Evolutionary conservation across 1,284 basidiomycete genomes (phyloP).

Genomic region (Naganishia cerealis): DNA sequence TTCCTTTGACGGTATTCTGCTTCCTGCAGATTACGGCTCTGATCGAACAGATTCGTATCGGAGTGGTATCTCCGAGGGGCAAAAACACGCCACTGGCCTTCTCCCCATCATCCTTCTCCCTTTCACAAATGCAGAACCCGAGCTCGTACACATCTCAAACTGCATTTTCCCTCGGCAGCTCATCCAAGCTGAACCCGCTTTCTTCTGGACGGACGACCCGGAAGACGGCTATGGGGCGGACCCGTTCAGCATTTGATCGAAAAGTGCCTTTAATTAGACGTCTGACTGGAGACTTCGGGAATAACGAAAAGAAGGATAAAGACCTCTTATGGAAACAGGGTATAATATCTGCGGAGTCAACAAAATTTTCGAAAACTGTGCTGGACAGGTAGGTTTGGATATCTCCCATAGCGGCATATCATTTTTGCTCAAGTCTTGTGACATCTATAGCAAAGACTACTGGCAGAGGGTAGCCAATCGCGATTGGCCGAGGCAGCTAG

Average conservation of each 20-base stretch:
- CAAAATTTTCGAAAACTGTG: conserved; percentile 42
- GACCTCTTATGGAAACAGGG: conserved; percentile 50
- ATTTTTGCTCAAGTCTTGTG: neutral
- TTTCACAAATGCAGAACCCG: conserved; percentile 31
- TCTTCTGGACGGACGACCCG: conserved; percentile 27
- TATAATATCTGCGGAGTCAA: conserved; percentile 41
- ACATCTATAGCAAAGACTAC: conserved; percentile 47
- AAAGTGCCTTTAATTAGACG: conserved; percentile 44
- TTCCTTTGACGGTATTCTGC: neutral
- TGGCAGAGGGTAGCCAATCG: conserved; percentile 48
- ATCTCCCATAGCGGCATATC: neutral
- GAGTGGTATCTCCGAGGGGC: conserved; percentile 32
- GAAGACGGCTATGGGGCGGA: neutral
- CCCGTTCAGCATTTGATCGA: conserved; percentile 22
- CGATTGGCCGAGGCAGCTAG: conserved; percentile 51
- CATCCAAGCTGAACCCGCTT: conserved; percentile 30
- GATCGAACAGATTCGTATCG: conserved; percentile 44
- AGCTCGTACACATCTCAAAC: conserved; percentile 23
- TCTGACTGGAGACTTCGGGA: conserved; percentile 49
- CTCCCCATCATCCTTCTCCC: conserved; percentile 32
- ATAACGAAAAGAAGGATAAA: conserved; percentile 52
- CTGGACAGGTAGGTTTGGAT: conserved; percentile 42
- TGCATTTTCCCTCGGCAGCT: conserved; percentile 25
- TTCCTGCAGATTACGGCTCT: conserved; percentile 42
- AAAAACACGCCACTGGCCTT: conserved; percentile 25